Percentiles rank a stretch among this genome's conserved stretches.
Conservation (phyloP, 2,329 filamentous ascomycete species). For the Monosporascus sp. region DNA sequence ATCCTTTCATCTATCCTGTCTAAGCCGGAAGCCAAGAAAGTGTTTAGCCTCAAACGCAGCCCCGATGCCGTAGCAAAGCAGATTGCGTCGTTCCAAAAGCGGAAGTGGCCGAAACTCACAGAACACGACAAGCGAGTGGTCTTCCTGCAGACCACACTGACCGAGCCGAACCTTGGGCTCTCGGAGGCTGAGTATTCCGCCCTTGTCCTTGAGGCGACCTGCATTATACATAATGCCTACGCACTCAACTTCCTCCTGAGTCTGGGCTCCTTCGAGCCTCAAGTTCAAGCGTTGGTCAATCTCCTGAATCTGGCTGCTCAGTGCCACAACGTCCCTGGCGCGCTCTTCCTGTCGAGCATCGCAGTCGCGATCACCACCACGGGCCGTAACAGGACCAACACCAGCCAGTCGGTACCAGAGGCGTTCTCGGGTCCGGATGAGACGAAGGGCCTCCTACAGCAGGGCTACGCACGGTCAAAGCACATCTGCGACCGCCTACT, state of each 20-base stretch:
- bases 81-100: conserved; percentile 7
- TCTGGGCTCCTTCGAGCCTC: conserved; percentile 16
- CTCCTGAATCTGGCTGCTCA: conserved; percentile 14
- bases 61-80: conserved; percentile 8
- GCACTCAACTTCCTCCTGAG: conserved; percentile 21
- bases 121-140: conserved; percentile 6
- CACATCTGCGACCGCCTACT: conserved; percentile 23
- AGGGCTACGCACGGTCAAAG: conserved; percentile 25
- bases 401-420: conserved; percentile 13
- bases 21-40: conserved; percentile 4
- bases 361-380: conserved; percentile 13
- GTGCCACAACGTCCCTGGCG: conserved; percentile 3
- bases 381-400: background rate
- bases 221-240: conserved; percentile 21
- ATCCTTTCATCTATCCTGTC: conserved; percentile 11
- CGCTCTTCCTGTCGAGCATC: conserved; percentile 24
- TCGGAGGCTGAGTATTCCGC: conserved; percentile 7
- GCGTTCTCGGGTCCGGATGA: conserved; percentile 10
- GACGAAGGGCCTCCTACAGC: conserved; percentile 7
- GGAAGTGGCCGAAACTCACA: background rate
- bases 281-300: conserved; percentile 12
- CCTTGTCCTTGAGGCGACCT: conserved; percentile 11
- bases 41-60: conserved; percentile 12
- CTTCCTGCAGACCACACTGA: conserved; percentile 15
- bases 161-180: conserved; percentile 15